A percentile compares a stretch with the other conserved stretches of the same genome.
These are phyloP conservation scores for Paramyrothecium sp. DNA, from an alignment of 2,329 filamentous ascomycete genomes.

Conservation along the genomic window DNA sequence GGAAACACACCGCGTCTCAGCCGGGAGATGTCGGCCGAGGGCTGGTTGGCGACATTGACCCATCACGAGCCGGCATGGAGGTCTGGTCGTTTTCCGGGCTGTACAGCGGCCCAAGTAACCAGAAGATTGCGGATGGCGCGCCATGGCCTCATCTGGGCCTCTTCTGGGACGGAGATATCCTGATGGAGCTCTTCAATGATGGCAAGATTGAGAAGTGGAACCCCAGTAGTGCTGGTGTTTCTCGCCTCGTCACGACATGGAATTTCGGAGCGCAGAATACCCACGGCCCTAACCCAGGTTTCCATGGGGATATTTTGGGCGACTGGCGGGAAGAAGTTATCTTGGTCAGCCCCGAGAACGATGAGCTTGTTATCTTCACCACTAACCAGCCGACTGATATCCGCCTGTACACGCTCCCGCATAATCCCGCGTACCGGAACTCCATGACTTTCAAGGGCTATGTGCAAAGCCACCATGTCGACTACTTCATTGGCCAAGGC, in stretches of 20 bases:
- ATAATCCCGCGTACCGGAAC: conserved; percentile 22
- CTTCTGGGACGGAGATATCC: conserved; percentile 13
- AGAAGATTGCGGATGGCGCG: conserved; percentile 4
- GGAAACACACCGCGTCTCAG: conserved; percentile 13
- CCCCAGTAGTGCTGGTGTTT: conserved; percentile 3
- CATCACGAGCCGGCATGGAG: conserved; percentile 14
- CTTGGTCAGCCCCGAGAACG: conserved; percentile 9
- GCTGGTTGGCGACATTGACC: conserved; percentile 18
- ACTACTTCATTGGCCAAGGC: conserved; percentile 16
- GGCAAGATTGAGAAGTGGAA: conserved; percentile 20
- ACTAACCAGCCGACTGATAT: conserved; percentile 14
- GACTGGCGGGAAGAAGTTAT: conserved; percentile 21
- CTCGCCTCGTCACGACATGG: conserved; percentile 1
- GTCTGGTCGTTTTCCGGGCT: conserved; percentile 17
- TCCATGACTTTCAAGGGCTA: conserved; percentile 21
- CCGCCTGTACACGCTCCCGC: conserved; percentile 18
- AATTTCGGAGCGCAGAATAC: conserved; percentile 5
- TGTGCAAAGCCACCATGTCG: conserved; percentile 16
- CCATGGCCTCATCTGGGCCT: conserved; percentile 14
- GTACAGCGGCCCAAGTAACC: conserved; percentile 13
- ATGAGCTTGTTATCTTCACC: conserved; percentile 18
- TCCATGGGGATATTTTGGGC: conserved; percentile 16
- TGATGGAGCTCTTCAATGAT: conserved; percentile 19
- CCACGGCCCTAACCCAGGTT: conserved; percentile 9
- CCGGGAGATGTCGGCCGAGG: conserved; percentile 12